These are phyloP conservation scores for Fomitopsis betulina DNA, from an alignment of 1,284 basidiomycete genomes.

Conservation along the genomic window DNA sequence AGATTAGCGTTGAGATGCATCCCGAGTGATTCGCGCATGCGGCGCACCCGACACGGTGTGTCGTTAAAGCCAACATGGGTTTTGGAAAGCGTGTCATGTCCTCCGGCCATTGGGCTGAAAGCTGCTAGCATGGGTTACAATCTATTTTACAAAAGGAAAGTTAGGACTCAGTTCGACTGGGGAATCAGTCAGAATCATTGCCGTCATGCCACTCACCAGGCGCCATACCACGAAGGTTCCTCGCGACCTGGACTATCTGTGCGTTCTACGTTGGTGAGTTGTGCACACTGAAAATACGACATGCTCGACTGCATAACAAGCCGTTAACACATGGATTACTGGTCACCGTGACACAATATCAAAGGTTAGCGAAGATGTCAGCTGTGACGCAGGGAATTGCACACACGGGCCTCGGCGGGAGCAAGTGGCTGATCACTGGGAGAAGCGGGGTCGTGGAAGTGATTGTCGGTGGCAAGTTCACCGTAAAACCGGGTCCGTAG, in stretches of 20 bases:
- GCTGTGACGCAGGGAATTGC: neutral
- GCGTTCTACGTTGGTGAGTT: neutral
- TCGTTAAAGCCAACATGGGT: too few relatives aligned
- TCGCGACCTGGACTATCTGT: neutral
- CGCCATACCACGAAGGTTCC: neutral
- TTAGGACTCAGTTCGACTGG: neutral
- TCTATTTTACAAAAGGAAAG: neutral
- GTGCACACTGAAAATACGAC: too few relatives aligned
- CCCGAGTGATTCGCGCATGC: too few relatives aligned
- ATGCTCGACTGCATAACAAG: neutral
- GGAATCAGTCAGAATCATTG: neutral
- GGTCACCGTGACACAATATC: neutral
- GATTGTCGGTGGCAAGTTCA: too few relatives aligned
- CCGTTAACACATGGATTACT: too few relatives aligned
- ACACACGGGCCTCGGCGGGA: neutral
- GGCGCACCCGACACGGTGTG: too few relatives aligned
- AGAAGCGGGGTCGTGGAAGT: neutral
- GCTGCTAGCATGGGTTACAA: too few relatives aligned
- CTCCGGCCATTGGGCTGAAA: too few relatives aligned
- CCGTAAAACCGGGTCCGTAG: too few relatives aligned
- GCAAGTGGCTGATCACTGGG: neutral
- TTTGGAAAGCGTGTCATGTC: neutral
- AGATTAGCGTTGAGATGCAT: too few relatives aligned
- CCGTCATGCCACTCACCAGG: neutral
- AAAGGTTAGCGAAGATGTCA: neutral